Base-by-base conservation (phyloP, 768 basidiomycete species). In the Boletales sp. region DNA sequence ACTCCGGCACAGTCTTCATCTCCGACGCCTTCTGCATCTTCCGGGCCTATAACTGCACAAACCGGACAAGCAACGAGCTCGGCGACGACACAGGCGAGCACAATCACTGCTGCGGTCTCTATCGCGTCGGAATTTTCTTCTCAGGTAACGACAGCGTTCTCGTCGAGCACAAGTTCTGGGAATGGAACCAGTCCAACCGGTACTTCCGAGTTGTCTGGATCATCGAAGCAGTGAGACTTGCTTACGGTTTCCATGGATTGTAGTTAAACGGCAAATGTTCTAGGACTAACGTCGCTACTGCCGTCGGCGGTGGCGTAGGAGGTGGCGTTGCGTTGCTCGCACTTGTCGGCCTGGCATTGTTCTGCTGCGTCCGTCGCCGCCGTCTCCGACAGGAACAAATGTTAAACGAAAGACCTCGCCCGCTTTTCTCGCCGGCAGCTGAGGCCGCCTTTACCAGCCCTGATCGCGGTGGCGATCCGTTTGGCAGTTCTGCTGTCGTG, bases 261-360 rank as follows among this genome's bases (percentile, higher is more conserved):
- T 8, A 27, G 6, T 7, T 37, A 46, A 40, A 60, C 19, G 11
- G 27, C 27, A 2, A 14, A n/a, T 18, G 36, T 13, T 17, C 18
- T 12, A 65, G 63, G n/a, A 35, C 12, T 13, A 50, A 53, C n/a
- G 14, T 58, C n/a, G 54, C 44, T 36, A 43, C 45, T 31, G 8
- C 63, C 9, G 58, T 36, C 17, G 63, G 63, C 0, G 55, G 56
- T 32, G 51, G 30, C 3, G 49, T 29, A n/a, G 63, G 57, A 15
- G 63, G 63, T n/a, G 53, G 13, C 30, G 15, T 45, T 13, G 56
- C 53, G 27, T 34, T 64, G 14, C 39, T 64, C 2, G 58, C 36
- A 14, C 47, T 65, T 2, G 17, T 55, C 47, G 54, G 11, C 8
- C 37, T 62, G 24, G 24, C 24, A n/a, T 46, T 27, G 3, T 29